Percentiles rank a stretch among this genome's conserved stretches.
phyloP scores from a whole-genome alignment of 2,329 filamentous ascomycete species.

The Hymenotorrendiella dingleyae region DNA sequence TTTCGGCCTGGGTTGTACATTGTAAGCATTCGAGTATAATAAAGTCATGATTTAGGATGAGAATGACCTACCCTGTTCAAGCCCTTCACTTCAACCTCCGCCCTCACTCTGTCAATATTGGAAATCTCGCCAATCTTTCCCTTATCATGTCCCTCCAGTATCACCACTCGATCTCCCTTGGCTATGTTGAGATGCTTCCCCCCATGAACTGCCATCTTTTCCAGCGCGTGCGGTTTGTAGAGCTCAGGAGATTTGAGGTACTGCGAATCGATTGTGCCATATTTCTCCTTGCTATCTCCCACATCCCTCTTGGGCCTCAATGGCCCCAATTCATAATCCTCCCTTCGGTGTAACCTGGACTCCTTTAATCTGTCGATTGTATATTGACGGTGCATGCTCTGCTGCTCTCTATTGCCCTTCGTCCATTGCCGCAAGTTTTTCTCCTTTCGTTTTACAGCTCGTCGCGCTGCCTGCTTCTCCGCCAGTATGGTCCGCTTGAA shows the following conservation, averaged over 20 bases:
- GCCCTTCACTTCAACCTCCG: slow-evolving; percentile 55
- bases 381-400: slow-evolving; percentile 22
- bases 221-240: slow-evolving; percentile 11
- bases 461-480: slow-evolving; percentile 54
- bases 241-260: slow-evolving; percentile 27
- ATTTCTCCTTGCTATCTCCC: slow-evolving; percentile 49
- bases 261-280: slow-evolving; percentile 47
- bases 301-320: slow-evolving; percentile 72
- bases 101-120: slow-evolving; percentile 47
- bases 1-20: slow-evolving; percentile 41
- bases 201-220: slow-evolving; percentile 30
- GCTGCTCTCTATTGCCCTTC: slow-evolving; percentile 18
- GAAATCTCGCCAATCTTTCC: slow-evolving; percentile 76
- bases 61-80: slow-evolving; percentile 53
- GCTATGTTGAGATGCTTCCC: slow-evolving; percentile 55
- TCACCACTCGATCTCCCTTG: slow-evolving; percentile 71
- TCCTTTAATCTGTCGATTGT: slow-evolving; percentile 34
- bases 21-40: too few relatives aligned
- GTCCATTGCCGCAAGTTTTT: slow-evolving; percentile 25
- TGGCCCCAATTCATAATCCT: slow-evolving; percentile 75
- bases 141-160: slow-evolving; percentile 71
- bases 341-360: slow-evolving; percentile 53
- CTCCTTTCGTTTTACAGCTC: slow-evolving; percentile 33
- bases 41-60: background rate
- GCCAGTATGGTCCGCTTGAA: slow-evolving; percentile 60